Base-by-base conservation (phyloP, 2,329 filamentous ascomycete species). In the Cryphonectria parasitica region DNA sequence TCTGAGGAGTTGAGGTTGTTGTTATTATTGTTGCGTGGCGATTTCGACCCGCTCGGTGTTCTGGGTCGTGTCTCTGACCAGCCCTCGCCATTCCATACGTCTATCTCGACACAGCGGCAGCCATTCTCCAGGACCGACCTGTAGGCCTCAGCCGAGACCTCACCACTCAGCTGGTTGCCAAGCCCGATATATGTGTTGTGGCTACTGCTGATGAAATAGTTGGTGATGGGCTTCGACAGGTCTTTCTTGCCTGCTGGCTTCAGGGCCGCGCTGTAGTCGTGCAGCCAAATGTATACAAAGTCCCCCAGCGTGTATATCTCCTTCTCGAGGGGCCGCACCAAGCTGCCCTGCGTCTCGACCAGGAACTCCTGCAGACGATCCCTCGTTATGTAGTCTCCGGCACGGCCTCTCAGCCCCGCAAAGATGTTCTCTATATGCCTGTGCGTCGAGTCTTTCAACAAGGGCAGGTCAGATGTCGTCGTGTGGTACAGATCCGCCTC, bases 151-250 rank as follows among this genome's bases (percentile, higher is more conserved):
- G 91, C 89, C 39, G 91, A 94, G 71, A 92, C 91, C 71, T 89
- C 89, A 63, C 93, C 94, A 72, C 89, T 90, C 56, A 96, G 85
- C 80, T 98, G 95, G 76, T 97, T 94, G 2, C 95, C 95, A 1
- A 91, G 90, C n/a, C 64, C 69, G 58, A 97, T 84, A 79, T 97
- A 98, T 0, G 95, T 98, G 79, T 98, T 98, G 83, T 98, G 95
- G 77, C 94, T 97, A 75, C 93, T 97, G 73, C 91, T 97, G 79
- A 98, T 95, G 80, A 94, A 98, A 82, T 98, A 98, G 78, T 97
- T 94, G 63, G 91, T 93, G 70, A 97, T 85, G 4, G 93, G 92
- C 67, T 87, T 88, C 0, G 86, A 87, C 43, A 89, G 78, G 77
- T 94, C 91, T 70, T 88, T 84, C 73, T 81, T 76, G 41, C 82